Percentiles rank a stretch among this genome's conserved stretches.
Conservation (phyloP, 176 grass and related monocot species). For the Triticum aestivum region DNA sequence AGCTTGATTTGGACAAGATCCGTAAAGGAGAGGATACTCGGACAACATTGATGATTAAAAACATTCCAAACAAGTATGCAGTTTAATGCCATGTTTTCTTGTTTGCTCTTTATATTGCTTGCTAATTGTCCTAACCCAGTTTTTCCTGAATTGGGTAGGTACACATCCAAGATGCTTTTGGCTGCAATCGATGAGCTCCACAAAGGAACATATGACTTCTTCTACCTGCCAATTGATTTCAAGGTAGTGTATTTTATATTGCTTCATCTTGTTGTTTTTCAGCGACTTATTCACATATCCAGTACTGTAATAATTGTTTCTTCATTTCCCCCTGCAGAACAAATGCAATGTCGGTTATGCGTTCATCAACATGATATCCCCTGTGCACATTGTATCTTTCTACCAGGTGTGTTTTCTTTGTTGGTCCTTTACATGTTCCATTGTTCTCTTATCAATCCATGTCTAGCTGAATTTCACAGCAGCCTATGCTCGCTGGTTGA, state of each 20-base stretch:
- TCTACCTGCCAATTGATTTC: constrained; percentile 99
- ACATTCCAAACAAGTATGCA: constrained; percentile 92
- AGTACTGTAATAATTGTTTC: background rate
- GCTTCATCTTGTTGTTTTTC: background rate
- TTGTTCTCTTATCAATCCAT: background rate
- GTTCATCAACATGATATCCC: constrained; percentile 93
- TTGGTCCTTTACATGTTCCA: background rate
- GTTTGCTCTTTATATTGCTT: constrained; percentile 15
- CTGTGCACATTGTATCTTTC: constrained; percentile 84
- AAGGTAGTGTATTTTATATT: constrained; percentile 49
- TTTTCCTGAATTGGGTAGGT: constrained; percentile 54
- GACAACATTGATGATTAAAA: constrained; percentile 97
- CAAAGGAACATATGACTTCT: constrained; percentile 87
- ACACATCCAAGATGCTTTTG: constrained; percentile 97
- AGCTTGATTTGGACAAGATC: constrained; percentile 93
- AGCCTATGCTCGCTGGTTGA: background rate
- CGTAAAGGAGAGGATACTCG: constrained; percentile 69
- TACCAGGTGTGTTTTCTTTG: constrained; percentile 62
- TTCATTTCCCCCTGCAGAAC: constrained; percentile 57
- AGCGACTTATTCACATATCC: background rate
- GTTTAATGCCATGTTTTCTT: background rate
- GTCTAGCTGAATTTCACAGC: constrained; percentile 2
- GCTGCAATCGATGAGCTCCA: constrained; percentile 87
- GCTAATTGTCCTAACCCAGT: constrained; percentile 17
- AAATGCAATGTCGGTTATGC: constrained; percentile 99